Evolutionary conservation across 768 basidiomycete species (phyloP), one percentile per base, ranked within the genome.

Genomic region (Xerocomus potaroensis): DNA sequence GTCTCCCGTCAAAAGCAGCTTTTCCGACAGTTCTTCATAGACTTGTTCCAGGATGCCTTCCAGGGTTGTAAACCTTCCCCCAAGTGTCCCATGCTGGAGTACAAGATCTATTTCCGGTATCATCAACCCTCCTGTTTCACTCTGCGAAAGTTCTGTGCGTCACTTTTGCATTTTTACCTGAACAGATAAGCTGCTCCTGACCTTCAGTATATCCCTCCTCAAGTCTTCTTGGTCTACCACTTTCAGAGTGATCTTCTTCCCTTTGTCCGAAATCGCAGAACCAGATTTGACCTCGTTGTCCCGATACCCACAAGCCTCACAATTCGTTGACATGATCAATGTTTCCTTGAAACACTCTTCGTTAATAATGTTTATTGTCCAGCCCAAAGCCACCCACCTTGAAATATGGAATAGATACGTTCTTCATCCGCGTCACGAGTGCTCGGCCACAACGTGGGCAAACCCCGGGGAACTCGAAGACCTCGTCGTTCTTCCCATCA

Each of bases 241-340:
- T 64, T 85, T 91, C 45, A 99, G 74, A 0, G 77, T 90, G 53
- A 97, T 91, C 47, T 75, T 79, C 66, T 89, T 94, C 15, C 95
- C 96, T 59, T 87, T 74, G 4, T 78, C 79, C 3, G 95, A 90
- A 47, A 97, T 90, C 1, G 94, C 93, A 2, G 83, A 71, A 18
- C 95, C 91, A 5, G 91, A 89, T 66, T 99, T 99, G 60, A 99
- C 87, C 69, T 99, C 96, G 59, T 94, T 98, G 68, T 99, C 96
- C 47, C 91, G 78, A 67, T 98, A 99, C 1, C 96, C 96, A 66
- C 96, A 99, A 42, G 71, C 68, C 48, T 93, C 91, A 64, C 96
- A 98, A 64, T 96, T 97, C 6, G 94, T 94, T 19, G 95, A 95
- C 93, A 97, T 97, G 69, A 98, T 95, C 44, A 98, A 70, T 46